Base-by-base conservation (phyloP, 2,329 filamentous ascomycete species). In the Juglanconis juglandina region DNA sequence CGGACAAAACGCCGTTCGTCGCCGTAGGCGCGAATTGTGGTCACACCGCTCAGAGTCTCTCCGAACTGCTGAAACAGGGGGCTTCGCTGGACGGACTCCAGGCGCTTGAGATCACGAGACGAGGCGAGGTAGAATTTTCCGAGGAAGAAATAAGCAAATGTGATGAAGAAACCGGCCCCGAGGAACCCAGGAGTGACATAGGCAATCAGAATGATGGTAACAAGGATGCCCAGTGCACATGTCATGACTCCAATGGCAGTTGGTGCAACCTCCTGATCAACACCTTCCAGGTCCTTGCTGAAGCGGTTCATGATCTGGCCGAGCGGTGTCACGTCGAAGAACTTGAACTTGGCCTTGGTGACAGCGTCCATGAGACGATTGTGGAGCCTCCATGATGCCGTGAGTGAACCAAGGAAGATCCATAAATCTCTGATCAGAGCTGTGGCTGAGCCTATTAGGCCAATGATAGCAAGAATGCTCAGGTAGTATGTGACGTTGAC, bases 241-340 rank as follows among this genome's bases (percentile, higher is more conserved):
- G 79, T 81, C 74, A 88, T 84, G 56, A 88, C 83, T 57, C 86
- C 85, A 66, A 98, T 93, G 30, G 95, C 94, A 46, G 96, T 87
- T 2, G 93, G 92, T 0, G 95, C 93, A 60, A 99, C 91, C 73
- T 99, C 95, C 72, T 99, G 95, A 67, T 99, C 95, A 24, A 99
- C 83, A 10, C 92, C 87, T 73, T 99, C 93, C 13, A 99, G 85
- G 72, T 99, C 95, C 75, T 98, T 98, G 72, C 94, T 98, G 77
- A 99, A 99, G 24, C 95, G 87, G 75, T 99, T 99, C 88, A 98
- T 98, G 69, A 99, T 82, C 75, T 97, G 94, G 11, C 95, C 95
- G 0, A 98, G 84, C 2, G 95, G 95, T 0, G 95, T 99, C 1
- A 94, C 90, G 70, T 99, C 95, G 70, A 99, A 99, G 78, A 99